Evolutionary conservation across 306 rosid species (phyloP).

Genomic region (Pterocarpus macrocarpus): DNA sequence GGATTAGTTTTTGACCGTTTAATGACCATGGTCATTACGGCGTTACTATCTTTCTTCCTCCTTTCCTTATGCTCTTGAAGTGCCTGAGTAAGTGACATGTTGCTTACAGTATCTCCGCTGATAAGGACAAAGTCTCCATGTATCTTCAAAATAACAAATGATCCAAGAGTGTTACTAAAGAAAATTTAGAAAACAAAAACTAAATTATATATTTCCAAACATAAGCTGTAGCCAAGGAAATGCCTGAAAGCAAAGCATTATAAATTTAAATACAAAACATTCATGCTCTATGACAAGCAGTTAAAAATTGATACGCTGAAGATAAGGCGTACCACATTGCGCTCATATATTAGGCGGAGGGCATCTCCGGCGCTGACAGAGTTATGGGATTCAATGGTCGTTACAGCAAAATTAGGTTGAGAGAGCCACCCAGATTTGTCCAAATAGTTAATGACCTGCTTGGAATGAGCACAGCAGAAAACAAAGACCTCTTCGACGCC

Average conservation of each 20-base stretch:
- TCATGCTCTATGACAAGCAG: no score
- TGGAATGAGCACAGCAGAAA: constrained; percentile 92
- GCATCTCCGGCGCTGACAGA: constrained; percentile 96
- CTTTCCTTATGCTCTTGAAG: constrained; percentile 93
- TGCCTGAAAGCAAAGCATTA: no score
- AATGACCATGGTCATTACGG: constrained; percentile 96
- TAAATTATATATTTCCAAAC: no score
- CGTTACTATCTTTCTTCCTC: constrained; percentile 88
- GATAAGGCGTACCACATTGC: constrained; percentile 79
- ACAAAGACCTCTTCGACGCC: constrained; percentile 97
- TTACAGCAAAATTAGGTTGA: constrained; percentile 76
- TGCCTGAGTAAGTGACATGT: constrained; percentile 93
- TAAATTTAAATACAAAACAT: no score
- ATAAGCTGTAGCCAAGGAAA: no score
- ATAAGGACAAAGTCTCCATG: constrained; percentile 95
- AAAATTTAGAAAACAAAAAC: neutral
- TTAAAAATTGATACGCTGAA: neutral
- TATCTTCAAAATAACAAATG: constrained; percentile 70
- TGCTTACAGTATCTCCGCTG: constrained; percentile 98
- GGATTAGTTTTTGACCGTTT: constrained; percentile 89
- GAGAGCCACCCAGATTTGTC: constrained; percentile 84
- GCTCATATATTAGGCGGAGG: constrained; percentile 86
- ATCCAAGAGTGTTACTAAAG: constrained; percentile 45
- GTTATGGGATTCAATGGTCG: constrained; percentile 85
- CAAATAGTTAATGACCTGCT: constrained; percentile 85